phyloP scores from a whole-genome alignment of 2,329 filamentous ascomycete genomes.

The Bipolaris zeicola region DNA sequence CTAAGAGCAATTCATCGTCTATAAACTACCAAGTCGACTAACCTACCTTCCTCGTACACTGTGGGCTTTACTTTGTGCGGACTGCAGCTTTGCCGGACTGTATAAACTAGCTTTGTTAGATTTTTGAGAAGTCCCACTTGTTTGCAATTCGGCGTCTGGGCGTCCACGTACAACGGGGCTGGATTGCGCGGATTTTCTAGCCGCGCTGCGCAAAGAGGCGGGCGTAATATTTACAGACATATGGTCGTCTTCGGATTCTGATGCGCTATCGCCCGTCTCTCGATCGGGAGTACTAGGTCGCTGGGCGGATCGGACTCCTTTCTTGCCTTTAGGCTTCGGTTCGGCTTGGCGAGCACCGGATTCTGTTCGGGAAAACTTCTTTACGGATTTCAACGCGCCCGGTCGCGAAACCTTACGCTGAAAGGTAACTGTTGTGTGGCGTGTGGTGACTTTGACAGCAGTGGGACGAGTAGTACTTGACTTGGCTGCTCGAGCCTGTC shows the following conservation, averaged over 20 bases:
- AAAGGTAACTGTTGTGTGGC: constrained; percentile 32
- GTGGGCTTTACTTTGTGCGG: constrained; percentile 13
- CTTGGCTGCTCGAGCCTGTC: constrained; percentile 17
- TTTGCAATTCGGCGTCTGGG: background rate
- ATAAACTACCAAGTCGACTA: background rate
- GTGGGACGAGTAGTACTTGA: constrained; percentile 15
- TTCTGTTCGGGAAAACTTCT: constrained; percentile 21
- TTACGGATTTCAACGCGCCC: constrained; percentile 32
- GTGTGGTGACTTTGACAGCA: constrained; percentile 25
- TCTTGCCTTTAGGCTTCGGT: constrained; percentile 18
- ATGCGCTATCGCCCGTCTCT: constrained; percentile 7
- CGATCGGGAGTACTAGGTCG: constrained; percentile 26
- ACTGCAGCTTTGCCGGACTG: background rate
- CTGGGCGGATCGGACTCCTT: constrained; percentile 18
- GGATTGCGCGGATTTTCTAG: constrained; percentile 18
- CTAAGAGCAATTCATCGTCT: background rate
- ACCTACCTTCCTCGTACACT: constrained; percentile 20
- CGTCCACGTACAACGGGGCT: constrained; percentile 5
- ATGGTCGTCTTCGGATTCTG: constrained; percentile 29
- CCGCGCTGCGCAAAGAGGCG: constrained; percentile 44
- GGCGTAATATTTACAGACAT: constrained; percentile 44
- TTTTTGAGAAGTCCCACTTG: background rate
- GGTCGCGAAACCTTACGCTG: constrained; percentile 29
- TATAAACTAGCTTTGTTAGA: background rate
- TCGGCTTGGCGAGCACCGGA: constrained; percentile 11